Conservation (phyloP, 2,329 filamentous ascomycete genomes). For the Fusarium udum region DNA sequence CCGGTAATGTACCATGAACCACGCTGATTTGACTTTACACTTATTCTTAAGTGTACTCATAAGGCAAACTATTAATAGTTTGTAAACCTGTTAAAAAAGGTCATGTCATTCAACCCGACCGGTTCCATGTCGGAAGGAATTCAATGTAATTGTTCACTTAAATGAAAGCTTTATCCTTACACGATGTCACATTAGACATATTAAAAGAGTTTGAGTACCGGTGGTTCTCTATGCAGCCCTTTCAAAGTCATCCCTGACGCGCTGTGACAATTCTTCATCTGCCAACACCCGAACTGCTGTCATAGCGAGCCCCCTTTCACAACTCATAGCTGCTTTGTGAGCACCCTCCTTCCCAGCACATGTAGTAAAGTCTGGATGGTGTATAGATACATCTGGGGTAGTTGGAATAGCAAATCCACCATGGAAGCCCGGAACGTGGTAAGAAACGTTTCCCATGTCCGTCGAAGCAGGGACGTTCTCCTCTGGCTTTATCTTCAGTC, state of each 20-base stretch:
- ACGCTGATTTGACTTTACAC: too few species aligned
- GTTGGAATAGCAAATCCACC: neutral
- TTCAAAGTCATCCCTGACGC: neutral
- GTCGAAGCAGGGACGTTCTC: neutral
- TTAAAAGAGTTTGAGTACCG: fast-evolving
- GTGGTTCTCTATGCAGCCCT: fast-evolving
- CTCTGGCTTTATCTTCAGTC: neutral
- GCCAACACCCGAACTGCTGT: neutral
- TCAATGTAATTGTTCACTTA: fast-evolving
- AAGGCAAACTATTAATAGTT: too few species aligned
- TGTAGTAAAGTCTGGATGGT: neutral
- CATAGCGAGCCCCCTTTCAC: neutral
- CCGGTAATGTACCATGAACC: too few species aligned
- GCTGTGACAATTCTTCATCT: neutral
- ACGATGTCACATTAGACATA: fast-evolving
- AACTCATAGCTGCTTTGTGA: neutral
- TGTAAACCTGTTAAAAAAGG: fast-evolving
- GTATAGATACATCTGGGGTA: neutral
- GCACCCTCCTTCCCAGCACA: neutral
- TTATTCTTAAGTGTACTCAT: fast-evolving
- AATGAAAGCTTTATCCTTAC: too few species aligned
- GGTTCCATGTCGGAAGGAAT: neutral
- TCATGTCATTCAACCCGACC: neutral
- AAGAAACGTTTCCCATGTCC: neutral
- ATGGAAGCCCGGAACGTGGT: neutral